Conservation (phyloP, 2,329 filamentous ascomycete genomes). For the Aspergillus pseudoglaucus region DNA sequence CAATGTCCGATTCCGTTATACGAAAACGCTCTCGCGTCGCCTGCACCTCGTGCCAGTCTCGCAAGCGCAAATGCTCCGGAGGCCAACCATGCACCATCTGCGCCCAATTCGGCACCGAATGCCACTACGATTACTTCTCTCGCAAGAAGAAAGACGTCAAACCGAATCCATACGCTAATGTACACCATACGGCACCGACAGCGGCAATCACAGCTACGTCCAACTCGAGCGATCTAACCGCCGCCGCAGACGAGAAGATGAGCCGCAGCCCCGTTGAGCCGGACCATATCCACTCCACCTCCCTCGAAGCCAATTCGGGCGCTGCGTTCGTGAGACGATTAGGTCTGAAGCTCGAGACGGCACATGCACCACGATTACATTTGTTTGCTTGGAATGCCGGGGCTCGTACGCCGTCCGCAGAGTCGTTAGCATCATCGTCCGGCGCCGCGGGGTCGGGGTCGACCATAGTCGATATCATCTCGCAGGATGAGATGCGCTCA, state of each 20-base stretch:
- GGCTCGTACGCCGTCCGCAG: conserved; percentile 6
- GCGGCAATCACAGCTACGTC: background rate
- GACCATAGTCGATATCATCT: conserved; percentile 43
- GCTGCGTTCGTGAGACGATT: conserved; percentile 51
- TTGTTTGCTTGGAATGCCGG: conserved; percentile 53
- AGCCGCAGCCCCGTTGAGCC: conserved; percentile 8
- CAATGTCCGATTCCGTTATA: conserved; percentile 22
- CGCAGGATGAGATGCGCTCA: conserved; percentile 42
- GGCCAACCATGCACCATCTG: conserved; percentile 49
- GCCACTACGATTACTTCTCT: conserved; percentile 38
- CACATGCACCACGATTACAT: conserved; percentile 47
- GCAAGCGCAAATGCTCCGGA: conserved; percentile 54
- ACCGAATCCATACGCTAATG: conserved; percentile 14
- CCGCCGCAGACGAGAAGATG: background rate
- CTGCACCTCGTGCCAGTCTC: conserved; percentile 48
- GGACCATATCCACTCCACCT: conserved; percentile 24
- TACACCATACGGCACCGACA: background rate
- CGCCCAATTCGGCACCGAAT: conserved; percentile 49
- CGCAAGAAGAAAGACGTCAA: conserved; percentile 26
- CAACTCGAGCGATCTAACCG: background rate
- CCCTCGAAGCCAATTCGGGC: conserved; percentile 52
- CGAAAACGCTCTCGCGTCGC: conserved; percentile 41
- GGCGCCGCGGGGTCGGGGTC: conserved; percentile 8
- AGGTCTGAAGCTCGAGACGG: conserved; percentile 48
- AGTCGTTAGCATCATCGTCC: conserved; percentile 1